Percentiles rank a stretch among this genome's conserved stretches.
phyloP scores from a whole-genome alignment of 305 asterid genomes.

The Fraxinus xanthoxyloides region DNA sequence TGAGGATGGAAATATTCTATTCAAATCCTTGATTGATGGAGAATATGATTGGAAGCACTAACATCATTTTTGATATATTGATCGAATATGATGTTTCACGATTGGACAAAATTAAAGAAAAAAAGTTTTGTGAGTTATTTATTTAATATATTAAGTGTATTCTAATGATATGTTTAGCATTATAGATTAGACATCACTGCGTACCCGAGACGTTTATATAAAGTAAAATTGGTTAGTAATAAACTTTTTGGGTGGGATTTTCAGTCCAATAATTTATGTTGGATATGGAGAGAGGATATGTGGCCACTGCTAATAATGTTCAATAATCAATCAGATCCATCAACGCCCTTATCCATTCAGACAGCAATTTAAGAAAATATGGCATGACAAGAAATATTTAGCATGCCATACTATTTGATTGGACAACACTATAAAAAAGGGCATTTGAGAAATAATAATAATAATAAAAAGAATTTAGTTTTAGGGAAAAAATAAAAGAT shows the following conservation, averaged over 20 bases:
- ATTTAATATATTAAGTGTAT: not conserved
- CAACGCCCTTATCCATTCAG: slow-evolving; percentile 3
- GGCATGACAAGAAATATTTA: slow-evolving; percentile 4
- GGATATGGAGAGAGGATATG: not conserved
- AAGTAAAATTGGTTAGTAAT: not conserved
- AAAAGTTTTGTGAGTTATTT: not conserved
- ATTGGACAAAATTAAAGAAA: not conserved
- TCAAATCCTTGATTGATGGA: not conserved
- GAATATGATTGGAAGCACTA: not conserved
- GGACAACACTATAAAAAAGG: slow-evolving; percentile 17
- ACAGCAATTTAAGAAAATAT: not conserved
- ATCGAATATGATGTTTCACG: not conserved
- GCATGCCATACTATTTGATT: slow-evolving; percentile 22
- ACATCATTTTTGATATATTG: not conserved
- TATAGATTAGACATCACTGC: not conserved
- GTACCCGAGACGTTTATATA: not conserved
- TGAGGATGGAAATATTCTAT: not conserved
- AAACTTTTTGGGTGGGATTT: not conserved
- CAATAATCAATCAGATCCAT: not conserved
- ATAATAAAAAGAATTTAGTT: not conserved
- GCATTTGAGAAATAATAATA: slow-evolving; percentile 9
- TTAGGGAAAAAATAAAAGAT: not conserved
- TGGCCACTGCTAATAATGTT: not conserved
- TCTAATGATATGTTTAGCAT: not conserved
- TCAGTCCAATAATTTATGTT: not conserved